These are phyloP conservation scores for Torulaspora indica DNA, from an alignment of 805 yeast species.

Conservation along the genomic window DNA sequence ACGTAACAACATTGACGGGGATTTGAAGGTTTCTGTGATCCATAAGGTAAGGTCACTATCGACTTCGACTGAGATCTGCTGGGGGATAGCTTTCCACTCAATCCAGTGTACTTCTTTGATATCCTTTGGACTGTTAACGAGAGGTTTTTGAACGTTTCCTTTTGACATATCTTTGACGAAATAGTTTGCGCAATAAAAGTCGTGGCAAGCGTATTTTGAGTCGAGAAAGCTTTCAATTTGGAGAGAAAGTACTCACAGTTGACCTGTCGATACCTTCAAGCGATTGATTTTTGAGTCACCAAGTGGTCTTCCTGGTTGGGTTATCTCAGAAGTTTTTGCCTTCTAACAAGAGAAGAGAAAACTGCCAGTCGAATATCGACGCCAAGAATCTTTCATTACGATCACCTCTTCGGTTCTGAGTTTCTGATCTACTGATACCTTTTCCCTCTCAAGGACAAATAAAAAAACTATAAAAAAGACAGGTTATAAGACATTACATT, in stretches of 20 bases:
- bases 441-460: not conserved
- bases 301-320: not conserved
- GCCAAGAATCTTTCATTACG: not conserved
- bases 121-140: slow-evolving; percentile 3
- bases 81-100: slow-evolving; percentile 13
- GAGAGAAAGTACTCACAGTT: not conserved
- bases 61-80: slow-evolving; percentile 14
- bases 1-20: not conserved
- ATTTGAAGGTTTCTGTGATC: not conserved
- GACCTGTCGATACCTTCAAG: slow-evolving; percentile 3
- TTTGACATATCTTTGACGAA: not conserved
- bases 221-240: not conserved
- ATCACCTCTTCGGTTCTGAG: too few species aligned
- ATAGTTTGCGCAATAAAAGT: not conserved
- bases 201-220: not conserved
- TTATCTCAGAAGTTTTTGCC: not conserved
- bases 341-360: not conserved
- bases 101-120: slow-evolving; percentile 11
- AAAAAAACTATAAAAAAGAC: slow-evolving; percentile 5
- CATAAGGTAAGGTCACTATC: slow-evolving; percentile 11
- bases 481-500: slow-evolving; percentile 6
- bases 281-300: not conserved
- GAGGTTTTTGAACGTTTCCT: not conserved
- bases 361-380: not conserved
- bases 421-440: not conserved